Percentiles rank a stretch among this genome's conserved stretches.
Evolutionary conservation across 2,329 filamentous ascomycete species (phyloP).

Genomic region (Camillea tinctor): DNA sequence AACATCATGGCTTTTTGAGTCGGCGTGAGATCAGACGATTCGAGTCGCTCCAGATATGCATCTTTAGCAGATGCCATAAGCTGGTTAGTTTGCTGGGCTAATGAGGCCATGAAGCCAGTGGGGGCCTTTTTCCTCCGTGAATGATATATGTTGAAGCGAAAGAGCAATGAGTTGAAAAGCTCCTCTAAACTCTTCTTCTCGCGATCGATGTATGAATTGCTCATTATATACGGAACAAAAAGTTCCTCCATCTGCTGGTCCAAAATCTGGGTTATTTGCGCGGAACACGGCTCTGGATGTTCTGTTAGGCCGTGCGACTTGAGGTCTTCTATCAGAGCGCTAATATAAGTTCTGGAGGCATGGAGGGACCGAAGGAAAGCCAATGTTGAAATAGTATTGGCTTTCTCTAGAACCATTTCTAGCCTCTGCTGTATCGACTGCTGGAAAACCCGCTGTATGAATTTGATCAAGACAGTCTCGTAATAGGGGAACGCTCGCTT

Average conservation of each 20-base stretch:
- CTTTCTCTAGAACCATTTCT: constrained; percentile 94
- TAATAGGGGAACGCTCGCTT: constrained; percentile 95
- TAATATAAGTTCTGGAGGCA: constrained; percentile 86
- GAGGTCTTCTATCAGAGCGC: constrained; percentile 82
- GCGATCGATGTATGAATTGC: constrained; percentile 68
- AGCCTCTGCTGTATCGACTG: constrained; percentile 96
- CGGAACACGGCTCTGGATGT: constrained; percentile 86
- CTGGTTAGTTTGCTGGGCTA: constrained; percentile 87
- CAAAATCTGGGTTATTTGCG: constrained; percentile 75
- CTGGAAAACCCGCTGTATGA: constrained; percentile 94
- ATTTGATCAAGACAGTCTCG: constrained; percentile 88
- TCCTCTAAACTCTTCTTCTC: constrained; percentile 72
- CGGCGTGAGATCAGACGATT: constrained; percentile 81
- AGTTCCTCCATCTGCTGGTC: constrained; percentile 76
- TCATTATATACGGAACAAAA: constrained; percentile 68
- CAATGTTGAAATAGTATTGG: constrained; percentile 84
- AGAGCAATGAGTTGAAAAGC: constrained; percentile 84
- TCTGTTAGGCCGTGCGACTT: constrained; percentile 94
- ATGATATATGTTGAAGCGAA: constrained; percentile 97
- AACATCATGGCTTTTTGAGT: constrained; percentile 91
- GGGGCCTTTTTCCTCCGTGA: constrained; percentile 82
- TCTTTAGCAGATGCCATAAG: constrained; percentile 85
- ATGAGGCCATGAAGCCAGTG: constrained; percentile 86
- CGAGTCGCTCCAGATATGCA: constrained; percentile 83
- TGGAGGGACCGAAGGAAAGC: constrained; percentile 90